Evolutionary conservation across 2,329 filamentous ascomycete species (phyloP).

Genomic region (Madurella fahalii): DNA sequence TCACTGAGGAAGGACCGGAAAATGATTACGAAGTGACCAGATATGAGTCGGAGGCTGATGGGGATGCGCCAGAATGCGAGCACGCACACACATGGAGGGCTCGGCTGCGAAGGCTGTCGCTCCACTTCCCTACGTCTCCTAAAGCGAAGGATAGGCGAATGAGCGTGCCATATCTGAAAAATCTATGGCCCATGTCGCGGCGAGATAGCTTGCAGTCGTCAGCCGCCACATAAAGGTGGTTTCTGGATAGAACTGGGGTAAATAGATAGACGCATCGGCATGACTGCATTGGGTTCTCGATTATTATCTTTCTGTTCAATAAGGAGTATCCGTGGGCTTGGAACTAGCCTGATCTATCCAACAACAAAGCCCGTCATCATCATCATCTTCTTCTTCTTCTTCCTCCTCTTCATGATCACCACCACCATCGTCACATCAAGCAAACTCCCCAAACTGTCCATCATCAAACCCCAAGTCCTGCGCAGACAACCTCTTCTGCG

Average conservation of each 20-base stretch:
- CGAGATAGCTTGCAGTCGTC: slow-evolving; percentile 12
- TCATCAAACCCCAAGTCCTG: slow-evolving; percentile 79
- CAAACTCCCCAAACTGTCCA: slow-evolving; percentile 83
- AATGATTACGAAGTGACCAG: not conserved
- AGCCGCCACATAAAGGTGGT: not conserved
- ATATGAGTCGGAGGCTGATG: not conserved
- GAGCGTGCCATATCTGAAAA: slow-evolving; percentile 32
- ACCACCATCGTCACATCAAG: slow-evolving; percentile 31
- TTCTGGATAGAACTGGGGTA: too few relatives aligned
- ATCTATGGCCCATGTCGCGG: slow-evolving; percentile 26
- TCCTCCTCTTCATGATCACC: too few relatives aligned
- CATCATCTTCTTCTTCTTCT: too few relatives aligned
- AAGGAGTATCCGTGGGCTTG: not conserved
- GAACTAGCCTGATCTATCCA: not conserved
- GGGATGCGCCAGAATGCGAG: slow-evolving; percentile 1
- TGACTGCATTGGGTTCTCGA: not conserved
- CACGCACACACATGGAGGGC: slow-evolving; percentile 1
- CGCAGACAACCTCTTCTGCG: slow-evolving; percentile 52
- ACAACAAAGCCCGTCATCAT: too few relatives aligned
- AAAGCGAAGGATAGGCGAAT: slow-evolving; percentile 27
- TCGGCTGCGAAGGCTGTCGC: slow-evolving; percentile 11
- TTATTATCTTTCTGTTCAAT: not conserved
- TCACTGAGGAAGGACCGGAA: not conserved
- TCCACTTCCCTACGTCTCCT: slow-evolving; percentile 10
- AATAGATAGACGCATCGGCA: too few relatives aligned